Evolutionary conservation across 345 rosid species (phyloP).

Genomic region (Capsella bursapastoris): DNA sequence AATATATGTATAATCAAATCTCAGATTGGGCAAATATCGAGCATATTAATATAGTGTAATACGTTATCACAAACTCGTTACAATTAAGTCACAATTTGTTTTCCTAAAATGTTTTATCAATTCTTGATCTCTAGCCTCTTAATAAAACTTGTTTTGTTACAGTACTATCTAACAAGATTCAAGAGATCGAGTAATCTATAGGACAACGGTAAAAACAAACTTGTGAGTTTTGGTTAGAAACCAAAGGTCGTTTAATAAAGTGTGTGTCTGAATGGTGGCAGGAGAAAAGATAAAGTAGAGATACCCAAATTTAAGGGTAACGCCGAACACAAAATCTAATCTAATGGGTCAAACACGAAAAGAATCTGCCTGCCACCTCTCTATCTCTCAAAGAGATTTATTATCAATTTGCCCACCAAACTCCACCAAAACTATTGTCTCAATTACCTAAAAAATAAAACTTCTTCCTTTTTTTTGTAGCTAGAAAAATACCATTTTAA

Average conservation of each 20-base stretch:
- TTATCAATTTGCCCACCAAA: slow-evolving; percentile 35
- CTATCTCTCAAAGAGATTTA: slow-evolving; percentile 13
- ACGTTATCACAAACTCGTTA: not conserved
- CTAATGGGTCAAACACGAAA: slow-evolving; percentile 43
- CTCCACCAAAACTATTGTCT: slow-evolving; percentile 36
- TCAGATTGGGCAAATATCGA: not conserved
- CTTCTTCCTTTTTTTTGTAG: not conserved
- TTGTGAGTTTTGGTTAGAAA: slow-evolving; percentile 1
- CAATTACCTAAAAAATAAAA: slow-evolving; percentile 5
- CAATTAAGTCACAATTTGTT: not conserved
- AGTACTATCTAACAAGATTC: not conserved
- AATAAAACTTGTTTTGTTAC: not conserved
- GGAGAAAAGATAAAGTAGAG: slow-evolving; percentile 39
- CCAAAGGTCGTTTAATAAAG: slow-evolving; percentile 16
- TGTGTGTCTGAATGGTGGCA: slow-evolving; percentile 27
- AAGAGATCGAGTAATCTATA: not conserved
- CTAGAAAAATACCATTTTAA: not conserved
- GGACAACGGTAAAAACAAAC: not conserved
- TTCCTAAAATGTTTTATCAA: not conserved
- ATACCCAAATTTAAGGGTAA: slow-evolving; percentile 35
- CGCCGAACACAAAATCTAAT: slow-evolving; percentile 44
- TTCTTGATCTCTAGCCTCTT: not conserved
- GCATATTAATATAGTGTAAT: not conserved
- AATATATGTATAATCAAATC: not conserved
- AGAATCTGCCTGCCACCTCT: slow-evolving; percentile 36